Evolutionary conservation across 2,329 filamentous ascomycete genomes (phyloP).

Genomic region (Ceratocystis eucalypticola): DNA sequence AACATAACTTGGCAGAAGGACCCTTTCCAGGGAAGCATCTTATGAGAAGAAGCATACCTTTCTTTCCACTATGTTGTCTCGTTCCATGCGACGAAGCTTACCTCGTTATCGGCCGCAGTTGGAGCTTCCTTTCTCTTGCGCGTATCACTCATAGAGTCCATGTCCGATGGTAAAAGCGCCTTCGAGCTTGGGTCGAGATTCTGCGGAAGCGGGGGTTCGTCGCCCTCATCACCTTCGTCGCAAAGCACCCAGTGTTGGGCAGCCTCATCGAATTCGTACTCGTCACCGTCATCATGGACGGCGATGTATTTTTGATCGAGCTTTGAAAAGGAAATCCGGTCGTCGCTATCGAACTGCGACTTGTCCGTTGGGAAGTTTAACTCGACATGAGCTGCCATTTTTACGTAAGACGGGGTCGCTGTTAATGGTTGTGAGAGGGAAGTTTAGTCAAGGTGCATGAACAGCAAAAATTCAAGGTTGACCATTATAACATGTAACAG

Average conservation of each 20-base stretch:
- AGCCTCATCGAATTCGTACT: slow-evolving; percentile 67
- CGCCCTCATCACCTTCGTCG: slow-evolving; percentile 30
- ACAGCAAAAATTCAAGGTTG: neutral
- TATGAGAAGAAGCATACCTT: neutral
- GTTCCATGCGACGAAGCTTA: slow-evolving; percentile 27
- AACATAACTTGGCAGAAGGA: neutral
- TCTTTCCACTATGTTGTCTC: slow-evolving; percentile 4
- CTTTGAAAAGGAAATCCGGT: slow-evolving; percentile 77
- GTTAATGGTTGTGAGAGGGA: neutral
- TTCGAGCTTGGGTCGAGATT: neutral
- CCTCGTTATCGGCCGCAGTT: slow-evolving; percentile 29
- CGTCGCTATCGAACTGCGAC: slow-evolving; percentile 59
- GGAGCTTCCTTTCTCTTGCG: slow-evolving; percentile 33
- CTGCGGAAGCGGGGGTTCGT: slow-evolving; percentile 20
- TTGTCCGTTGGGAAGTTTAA: slow-evolving; percentile 43
- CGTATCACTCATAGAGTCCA: neutral
- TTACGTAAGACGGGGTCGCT: neutral
- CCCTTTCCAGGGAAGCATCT: neutral
- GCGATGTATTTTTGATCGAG: slow-evolving; percentile 70
- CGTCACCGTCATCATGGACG: slow-evolving; percentile 69
- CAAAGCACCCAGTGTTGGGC: slow-evolving; percentile 60
- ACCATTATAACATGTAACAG: neutral
- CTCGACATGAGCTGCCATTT: slow-evolving; percentile 11
- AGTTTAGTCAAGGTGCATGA: neutral
- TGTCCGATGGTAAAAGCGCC: neutral